Base-by-base conservation (phyloP, 2,329 filamentous ascomycete genomes). In the Coniochaeta sp. region DNA sequence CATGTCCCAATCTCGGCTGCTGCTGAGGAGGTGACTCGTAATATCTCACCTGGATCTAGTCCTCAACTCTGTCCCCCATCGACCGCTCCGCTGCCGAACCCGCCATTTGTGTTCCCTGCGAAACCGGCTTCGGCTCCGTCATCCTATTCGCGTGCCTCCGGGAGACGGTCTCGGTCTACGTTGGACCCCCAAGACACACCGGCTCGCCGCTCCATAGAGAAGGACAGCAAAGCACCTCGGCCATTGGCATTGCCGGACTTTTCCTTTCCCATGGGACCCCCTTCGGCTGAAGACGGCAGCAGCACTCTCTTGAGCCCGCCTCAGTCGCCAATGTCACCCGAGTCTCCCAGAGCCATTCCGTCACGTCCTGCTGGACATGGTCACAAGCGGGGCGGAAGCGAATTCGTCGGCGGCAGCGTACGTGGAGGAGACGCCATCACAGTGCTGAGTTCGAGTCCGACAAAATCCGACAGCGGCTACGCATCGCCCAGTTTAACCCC, bases 341-440 rank as follows among this genome's bases (percentile, higher is more conserved):
- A 75, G 17, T 82, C 82, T 4, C 75, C 77, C 2, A 74, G 75
- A 40, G 70, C 76, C 1, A 72, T 77, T 7, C 80, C 86, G 19
- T 78, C 81, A 22, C 80, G 84, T 62, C 77, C 82, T 26, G 75
- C 76, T 34, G 86, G 87, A 24, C 89, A 92, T 70, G 87, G 89
- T 32, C 93, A 96, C 72, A 83, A 88, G 67, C 84, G 93, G 68
- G 89, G 89, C 59, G 89, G 87, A 30, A 96, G 92, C 71, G 92
- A 96, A 71, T 92, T 96, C 68, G 89, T 96, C 55, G 91, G 91
- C 40, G 90, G 89, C 8, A 89, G 88, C 66, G 75, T 82, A 65
- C 78, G 85, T 66, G 73, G 80, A 73, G 76, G 83, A 14, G 83
- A 81, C 55, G 78, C 81, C 0, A 84, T 86, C 57, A 81, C 82